Percentiles rank a stretch among this genome's conserved stretches.
Evolutionary conservation across 805 yeast species (phyloP).

Genomic region (Ogataea nitratoaversa): DNA sequence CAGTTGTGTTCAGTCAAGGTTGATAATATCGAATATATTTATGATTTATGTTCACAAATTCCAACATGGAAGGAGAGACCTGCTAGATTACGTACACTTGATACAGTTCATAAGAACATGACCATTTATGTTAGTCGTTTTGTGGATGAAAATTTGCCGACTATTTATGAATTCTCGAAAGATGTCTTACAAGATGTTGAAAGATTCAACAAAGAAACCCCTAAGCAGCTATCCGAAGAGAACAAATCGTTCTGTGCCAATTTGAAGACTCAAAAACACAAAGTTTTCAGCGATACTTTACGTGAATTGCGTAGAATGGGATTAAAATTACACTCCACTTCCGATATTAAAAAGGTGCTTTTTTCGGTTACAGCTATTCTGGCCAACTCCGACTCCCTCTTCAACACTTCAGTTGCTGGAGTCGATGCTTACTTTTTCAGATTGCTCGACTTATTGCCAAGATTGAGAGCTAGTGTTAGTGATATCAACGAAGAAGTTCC

Average conservation of each 20-base stretch:
- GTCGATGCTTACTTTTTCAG: constrained; percentile 59
- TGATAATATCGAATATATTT: constrained; percentile 2
- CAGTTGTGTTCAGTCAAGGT: constrained; percentile 8
- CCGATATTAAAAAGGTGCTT: constrained; percentile 62
- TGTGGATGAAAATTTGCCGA: constrained; percentile 37
- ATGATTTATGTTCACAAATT: constrained; percentile 30
- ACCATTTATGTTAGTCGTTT: constrained; percentile 37
- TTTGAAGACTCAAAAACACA: constrained; percentile 76
- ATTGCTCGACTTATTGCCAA: constrained; percentile 74
- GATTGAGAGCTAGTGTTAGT: constrained; percentile 62
- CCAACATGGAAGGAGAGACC: constrained; percentile 56
- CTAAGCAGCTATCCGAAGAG: constrained; percentile 63
- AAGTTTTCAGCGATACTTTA: constrained; percentile 70
- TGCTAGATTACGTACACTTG: constrained; percentile 46
- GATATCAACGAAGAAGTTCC: constrained; percentile 72
- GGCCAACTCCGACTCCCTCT: constrained; percentile 47
- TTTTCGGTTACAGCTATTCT: constrained; percentile 60
- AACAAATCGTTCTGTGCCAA: constrained; percentile 67
- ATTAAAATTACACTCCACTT: constrained; percentile 57
- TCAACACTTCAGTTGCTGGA: constrained; percentile 33
- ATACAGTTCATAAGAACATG: constrained; percentile 54
- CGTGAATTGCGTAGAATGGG: constrained; percentile 77
- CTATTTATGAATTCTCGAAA: constrained; percentile 50
- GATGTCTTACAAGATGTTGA: constrained; percentile 56
- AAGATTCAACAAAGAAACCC: constrained; percentile 71